Conservation (phyloP, 768 basidiomycete species). For the Astraeus odoratus region DNA sequence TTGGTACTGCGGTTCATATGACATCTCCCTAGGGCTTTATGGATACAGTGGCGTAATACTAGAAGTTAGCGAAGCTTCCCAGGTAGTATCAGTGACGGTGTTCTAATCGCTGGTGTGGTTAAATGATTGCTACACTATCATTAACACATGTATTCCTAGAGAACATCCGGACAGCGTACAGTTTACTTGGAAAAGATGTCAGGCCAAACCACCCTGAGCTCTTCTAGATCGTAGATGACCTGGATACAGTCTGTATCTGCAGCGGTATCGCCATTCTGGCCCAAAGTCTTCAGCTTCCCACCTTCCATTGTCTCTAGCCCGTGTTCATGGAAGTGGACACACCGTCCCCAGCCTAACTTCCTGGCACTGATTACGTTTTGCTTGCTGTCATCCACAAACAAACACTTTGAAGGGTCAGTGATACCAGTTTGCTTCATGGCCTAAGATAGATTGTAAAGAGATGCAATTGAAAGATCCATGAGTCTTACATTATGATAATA, state of each 20-base stretch:
- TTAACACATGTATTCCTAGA: constrained; percentile 3
- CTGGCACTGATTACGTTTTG: constrained; percentile 63
- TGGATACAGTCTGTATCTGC: constrained; percentile 39
- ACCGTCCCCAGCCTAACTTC: constrained; percentile 61
- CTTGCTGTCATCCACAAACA: constrained; percentile 75
- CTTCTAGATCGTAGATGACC: constrained; percentile 52
- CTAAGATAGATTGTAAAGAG: constrained; percentile 28
- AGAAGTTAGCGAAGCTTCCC: constrained; percentile 72
- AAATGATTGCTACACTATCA: neutral
- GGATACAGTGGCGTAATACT: constrained; percentile 80
- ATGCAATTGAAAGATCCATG: neutral
- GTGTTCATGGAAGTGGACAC: constrained; percentile 71
- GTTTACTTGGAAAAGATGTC: constrained; percentile 54
- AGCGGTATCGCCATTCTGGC: constrained; percentile 29
- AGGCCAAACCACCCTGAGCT: constrained; percentile 65
- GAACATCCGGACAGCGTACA: neutral
- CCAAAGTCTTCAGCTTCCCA: constrained; percentile 43
- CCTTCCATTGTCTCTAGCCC: constrained; percentile 60
- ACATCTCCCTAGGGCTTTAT: constrained; percentile 32
- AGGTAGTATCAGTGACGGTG: constrained; percentile 66
- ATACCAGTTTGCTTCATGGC: constrained; percentile 59
- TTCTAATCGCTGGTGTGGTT: constrained; percentile 37
- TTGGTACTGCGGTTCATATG: neutral
- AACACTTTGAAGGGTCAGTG: constrained; percentile 60
- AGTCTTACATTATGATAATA: constrained; percentile 55